These are phyloP conservation scores for Cephaloascus fragrans DNA, from an alignment of 805 yeast species.

Conservation along the genomic window DNA sequence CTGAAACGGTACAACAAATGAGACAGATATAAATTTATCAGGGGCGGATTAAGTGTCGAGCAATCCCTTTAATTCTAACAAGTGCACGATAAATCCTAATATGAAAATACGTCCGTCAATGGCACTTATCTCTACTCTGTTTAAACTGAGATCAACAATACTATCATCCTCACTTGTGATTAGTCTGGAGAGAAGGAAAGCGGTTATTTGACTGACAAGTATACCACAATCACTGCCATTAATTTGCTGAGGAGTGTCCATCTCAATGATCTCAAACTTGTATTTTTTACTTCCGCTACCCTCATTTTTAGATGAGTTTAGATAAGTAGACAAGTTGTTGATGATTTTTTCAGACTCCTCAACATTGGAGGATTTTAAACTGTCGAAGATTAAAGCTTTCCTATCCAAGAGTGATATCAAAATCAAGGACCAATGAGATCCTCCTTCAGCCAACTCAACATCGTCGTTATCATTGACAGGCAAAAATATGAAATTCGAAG, in stretches of 20 bases:
- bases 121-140: constrained; percentile 34
- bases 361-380: constrained; percentile 37
- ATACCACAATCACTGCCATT: constrained; percentile 65
- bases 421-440: constrained; percentile 70
- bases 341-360: constrained; percentile 20
- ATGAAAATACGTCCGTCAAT: constrained; percentile 36
- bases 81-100: constrained; percentile 20
- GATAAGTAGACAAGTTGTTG: constrained; percentile 15
- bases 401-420: constrained; percentile 39
- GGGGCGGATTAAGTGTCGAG: too few species aligned
- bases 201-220: constrained; percentile 25
- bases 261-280: constrained; percentile 13
- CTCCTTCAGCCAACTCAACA: constrained; percentile 49
- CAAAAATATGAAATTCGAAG: constrained; percentile 42
- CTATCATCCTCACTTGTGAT: constrained; percentile 15
- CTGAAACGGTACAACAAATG: too few species aligned
- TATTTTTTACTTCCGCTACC: constrained; percentile 11
- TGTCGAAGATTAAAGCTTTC: constrained; percentile 48
- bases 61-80: constrained; percentile 8
- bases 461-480: constrained; percentile 64
- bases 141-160: constrained; percentile 26
- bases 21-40: too few species aligned
- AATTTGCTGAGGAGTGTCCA: constrained; percentile 47
- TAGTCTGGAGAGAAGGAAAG: constrained; percentile 20
- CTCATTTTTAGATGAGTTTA: constrained; percentile 9